Percentiles rank a stretch among this genome's conserved stretches.
Evolutionary conservation across 441 rosid species (phyloP).

Genomic region (Populus trichocarpa): DNA sequence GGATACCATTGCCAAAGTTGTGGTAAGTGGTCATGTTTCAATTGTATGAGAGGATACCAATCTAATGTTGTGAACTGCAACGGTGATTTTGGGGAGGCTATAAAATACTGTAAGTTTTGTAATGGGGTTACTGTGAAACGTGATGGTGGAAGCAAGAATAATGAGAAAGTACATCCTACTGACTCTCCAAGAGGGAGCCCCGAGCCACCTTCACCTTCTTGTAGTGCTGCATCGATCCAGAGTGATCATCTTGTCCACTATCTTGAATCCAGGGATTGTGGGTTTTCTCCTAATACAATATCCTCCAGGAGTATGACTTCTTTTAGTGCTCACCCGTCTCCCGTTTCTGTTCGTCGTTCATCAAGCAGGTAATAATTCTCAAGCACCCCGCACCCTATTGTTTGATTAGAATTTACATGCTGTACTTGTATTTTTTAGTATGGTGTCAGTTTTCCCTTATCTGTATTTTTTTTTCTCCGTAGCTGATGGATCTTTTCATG

Average conservation of each 20-base stretch:
- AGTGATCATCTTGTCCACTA: conserved; percentile 38
- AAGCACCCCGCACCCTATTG: neutral
- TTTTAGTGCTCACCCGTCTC: conserved; percentile 38
- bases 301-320: conserved; percentile 40
- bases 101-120: conserved; percentile 61
- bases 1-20: conserved; percentile 61
- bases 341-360: conserved; percentile 45
- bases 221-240: conserved; percentile 29
- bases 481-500: conserved; percentile 1
- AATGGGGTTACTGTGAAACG: conserved; percentile 28
- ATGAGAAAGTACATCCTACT: conserved; percentile 77
- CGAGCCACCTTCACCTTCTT: conserved; percentile 54
- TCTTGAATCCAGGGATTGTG: conserved; percentile 58
- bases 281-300: conserved; percentile 31
- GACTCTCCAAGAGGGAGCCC: conserved; percentile 56
- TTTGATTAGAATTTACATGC: neutral
- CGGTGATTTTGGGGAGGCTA: conserved; percentile 19
- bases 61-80: conserved; percentile 23
- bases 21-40: conserved; percentile 51
- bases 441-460: neutral
- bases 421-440: neutral
- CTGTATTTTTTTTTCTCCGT: neutral
- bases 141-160: conserved; percentile 41
- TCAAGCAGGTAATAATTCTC: conserved; percentile 59
- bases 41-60: conserved; percentile 32